Base-by-base conservation (phyloP, 2,329 filamentous ascomycete genomes). In the Zelopaecilomyces penicillatus region DNA sequence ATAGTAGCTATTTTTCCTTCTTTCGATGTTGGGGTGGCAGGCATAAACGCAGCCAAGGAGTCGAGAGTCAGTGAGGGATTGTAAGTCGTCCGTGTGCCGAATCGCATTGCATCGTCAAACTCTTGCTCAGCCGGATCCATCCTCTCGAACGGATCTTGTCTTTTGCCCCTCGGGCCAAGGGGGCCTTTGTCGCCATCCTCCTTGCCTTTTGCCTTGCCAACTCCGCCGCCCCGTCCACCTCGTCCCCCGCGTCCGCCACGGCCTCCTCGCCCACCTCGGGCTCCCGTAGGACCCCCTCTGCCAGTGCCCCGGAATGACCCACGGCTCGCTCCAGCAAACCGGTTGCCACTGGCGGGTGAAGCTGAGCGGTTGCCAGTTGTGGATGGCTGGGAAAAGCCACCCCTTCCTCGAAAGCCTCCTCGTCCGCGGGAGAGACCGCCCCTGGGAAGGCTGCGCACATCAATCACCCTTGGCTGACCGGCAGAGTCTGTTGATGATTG, bases 371-470 rank as follows among this genome's bases (percentile, higher is more conserved):
- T 43, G 3, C 42, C 42, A 5, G 32, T 37, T 2, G 37, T 9
- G 12, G 19, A 37, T 4, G 42, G 34, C 5, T 46, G 46, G 38
- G 45, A 43, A 38, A 45, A 41, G 35, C 49, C 29, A 11, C 41
- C 53, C 9, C 56, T 48, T 4, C 54, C 54, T 9, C 52, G 47
- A 11, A 55, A 46, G 9, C 56, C 55, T n/a, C 57, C 59, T 37
- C 55, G 51, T 19, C 57, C 54, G 19, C 58, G 52, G 33, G 43
- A 34, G 12, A 55, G 40, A 4, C 56, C 54, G 19, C 63, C 60
- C 32, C 57, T 49, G 5, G 64, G 66, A 9, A 70, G 54, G 45
- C 55, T 68, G 45, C 57, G 61, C 44, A 71, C 53, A 44, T 68
- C 65, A 39, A 73, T 58, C 11, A 71, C 55, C 46, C 61, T 66